A percentile compares a stretch with the other conserved stretches of the same genome.
phyloP scores from a whole-genome alignment of 257 asterid genomes.

The Petunia secreta region DNA sequence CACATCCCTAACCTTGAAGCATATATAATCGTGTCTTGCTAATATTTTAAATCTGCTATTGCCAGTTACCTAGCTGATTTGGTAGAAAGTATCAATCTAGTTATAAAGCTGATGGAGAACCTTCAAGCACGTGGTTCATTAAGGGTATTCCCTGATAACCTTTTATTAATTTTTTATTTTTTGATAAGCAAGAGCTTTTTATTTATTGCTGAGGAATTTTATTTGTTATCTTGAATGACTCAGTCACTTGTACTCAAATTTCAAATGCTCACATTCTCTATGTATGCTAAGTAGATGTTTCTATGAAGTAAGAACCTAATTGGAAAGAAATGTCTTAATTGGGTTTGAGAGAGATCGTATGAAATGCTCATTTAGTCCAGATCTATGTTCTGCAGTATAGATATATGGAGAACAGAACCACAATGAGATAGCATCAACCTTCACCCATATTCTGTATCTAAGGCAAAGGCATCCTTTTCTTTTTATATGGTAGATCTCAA shows the following conservation, averaged over 20 bases:
- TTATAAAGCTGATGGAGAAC: conserved; percentile 80
- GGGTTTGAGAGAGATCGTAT: conserved; percentile 1
- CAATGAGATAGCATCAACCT: not conserved
- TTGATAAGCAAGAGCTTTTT: not conserved
- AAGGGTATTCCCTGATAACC: conserved; percentile 58
- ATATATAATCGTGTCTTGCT: conserved; percentile 10
- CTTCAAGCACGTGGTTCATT: conserved; percentile 87
- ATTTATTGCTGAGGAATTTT: not conserved
- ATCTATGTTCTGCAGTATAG: not conserved
- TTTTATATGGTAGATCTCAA: not conserved
- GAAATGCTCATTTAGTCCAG: not conserved
- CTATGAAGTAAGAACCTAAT: not conserved
- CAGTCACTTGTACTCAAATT: conserved; percentile 21
- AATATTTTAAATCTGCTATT: conserved; percentile 40
- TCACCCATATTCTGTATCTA: not conserved
- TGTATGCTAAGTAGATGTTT: conserved; percentile 13
- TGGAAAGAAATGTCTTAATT: not conserved
- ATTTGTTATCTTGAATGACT: conserved; percentile 21
- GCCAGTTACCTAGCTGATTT: conserved; percentile 89
- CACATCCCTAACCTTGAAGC: not conserved
- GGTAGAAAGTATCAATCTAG: conserved; percentile 79
- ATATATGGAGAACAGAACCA: not conserved
- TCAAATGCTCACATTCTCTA: not conserved
- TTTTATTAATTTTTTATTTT: not conserved
- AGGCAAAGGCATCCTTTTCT: not conserved